Percentiles rank a stretch among this genome's conserved stretches.
phyloP scores from a whole-genome alignment of 164 flowering plant genomes.

The Sextonia rubra region DNA sequence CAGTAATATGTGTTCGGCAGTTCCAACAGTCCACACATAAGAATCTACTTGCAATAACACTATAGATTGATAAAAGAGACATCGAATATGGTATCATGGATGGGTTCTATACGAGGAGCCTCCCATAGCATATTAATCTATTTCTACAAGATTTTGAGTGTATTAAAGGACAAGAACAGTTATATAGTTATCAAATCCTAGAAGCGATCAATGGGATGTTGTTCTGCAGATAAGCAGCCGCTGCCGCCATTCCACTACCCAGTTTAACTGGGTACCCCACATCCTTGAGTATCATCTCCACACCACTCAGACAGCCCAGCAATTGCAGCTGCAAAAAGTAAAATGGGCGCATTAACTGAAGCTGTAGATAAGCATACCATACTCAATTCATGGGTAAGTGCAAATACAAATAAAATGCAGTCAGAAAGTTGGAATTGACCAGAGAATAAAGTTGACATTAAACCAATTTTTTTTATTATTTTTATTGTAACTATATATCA shows the following conservation, averaged over 20 bases:
- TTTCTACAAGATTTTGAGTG: slow-evolving; percentile 15
- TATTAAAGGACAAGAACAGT: slow-evolving; percentile 13
- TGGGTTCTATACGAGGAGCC: slow-evolving; percentile 7
- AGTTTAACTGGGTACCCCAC: slow-evolving; percentile 91
- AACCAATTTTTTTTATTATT: too few relatives aligned
- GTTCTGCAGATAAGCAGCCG: slow-evolving; percentile 73
- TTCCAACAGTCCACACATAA: too few relatives aligned
- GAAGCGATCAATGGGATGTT: slow-evolving; percentile 74
- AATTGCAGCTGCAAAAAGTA: slow-evolving; percentile 63
- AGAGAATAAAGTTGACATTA: too few relatives aligned
- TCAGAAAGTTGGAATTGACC: too few relatives aligned
- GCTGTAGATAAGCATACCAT: too few relatives aligned
- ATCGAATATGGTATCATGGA: slow-evolving; percentile 11
- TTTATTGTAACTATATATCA: too few relatives aligned
- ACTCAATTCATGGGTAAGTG: too few relatives aligned
- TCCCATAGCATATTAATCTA: slow-evolving; percentile 14
- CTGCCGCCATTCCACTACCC: slow-evolving; percentile 93
- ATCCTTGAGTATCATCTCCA: slow-evolving; percentile 94
- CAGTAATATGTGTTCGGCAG: too few relatives aligned
- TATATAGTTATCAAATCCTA: slow-evolving; percentile 46
- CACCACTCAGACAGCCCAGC: slow-evolving; percentile 91
- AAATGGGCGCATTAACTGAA: too few relatives aligned
- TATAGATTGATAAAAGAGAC: not conserved
- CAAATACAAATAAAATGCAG: too few relatives aligned
- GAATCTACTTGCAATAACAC: too few relatives aligned